Conservation (phyloP, 192 early-diverging fungal genomes). For the Cladochytrium replicatum region DNA sequence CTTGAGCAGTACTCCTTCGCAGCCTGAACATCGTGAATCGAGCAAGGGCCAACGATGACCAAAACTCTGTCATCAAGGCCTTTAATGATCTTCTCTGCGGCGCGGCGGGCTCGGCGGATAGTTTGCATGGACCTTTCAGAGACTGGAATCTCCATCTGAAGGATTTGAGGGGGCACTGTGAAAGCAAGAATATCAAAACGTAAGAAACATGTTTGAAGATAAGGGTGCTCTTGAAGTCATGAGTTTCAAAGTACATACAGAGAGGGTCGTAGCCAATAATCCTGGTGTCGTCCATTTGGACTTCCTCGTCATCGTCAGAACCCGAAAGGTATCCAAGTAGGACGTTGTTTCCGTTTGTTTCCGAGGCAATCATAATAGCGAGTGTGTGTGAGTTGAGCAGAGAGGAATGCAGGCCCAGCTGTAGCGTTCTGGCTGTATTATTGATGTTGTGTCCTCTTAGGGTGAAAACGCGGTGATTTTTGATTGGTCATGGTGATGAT, state of each 20-base stretch:
- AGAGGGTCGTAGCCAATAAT: constrained; percentile 84
- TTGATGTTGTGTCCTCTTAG: too few species aligned
- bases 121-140: constrained; percentile 5
- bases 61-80: constrained; percentile 78
- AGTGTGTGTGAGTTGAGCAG: too few species aligned
- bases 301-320: constrained; percentile 1
- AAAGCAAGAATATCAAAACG: not conserved
- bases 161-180: constrained; percentile 70
- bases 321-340: too few species aligned
- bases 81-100: constrained; percentile 58
- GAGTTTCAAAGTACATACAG: constrained; percentile 26
- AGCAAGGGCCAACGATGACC: constrained; percentile 95
- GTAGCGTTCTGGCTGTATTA: too few species aligned
- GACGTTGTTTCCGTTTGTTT: too few species aligned
- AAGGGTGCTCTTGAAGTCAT: not conserved
- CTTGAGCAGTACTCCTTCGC: constrained; percentile 88
- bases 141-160: constrained; percentile 74
- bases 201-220: constrained; percentile 1
- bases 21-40: constrained; percentile 80
- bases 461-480: too few species aligned
- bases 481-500: too few species aligned
- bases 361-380: too few species aligned
- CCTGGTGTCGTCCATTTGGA: constrained; percentile 67
- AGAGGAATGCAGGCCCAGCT: too few species aligned
- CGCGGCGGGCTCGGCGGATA: constrained; percentile 1